Base-by-base conservation (phyloP, 2,329 filamentous ascomycete genomes). In the Geoglossum cookeanum region DNA sequence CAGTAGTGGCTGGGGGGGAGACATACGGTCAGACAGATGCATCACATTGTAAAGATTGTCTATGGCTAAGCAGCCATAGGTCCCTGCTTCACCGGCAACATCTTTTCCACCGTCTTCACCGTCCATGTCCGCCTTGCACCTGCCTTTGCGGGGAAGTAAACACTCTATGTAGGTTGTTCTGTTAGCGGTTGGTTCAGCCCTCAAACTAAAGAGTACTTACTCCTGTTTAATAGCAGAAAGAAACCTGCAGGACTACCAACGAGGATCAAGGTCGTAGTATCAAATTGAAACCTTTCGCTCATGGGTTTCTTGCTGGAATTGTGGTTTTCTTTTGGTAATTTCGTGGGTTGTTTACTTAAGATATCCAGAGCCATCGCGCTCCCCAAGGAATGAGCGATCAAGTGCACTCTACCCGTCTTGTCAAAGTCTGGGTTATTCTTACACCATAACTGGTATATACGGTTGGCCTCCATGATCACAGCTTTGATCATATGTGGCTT, bases 1-100 rank as follows among this genome's bases (percentile, higher is more conserved):
- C n/a, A 7, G 7, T 9, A 51, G 37, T 55, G 35, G 78, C 81
- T 79, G 63, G 8, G 57, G 27, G 32, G 35, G 32, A 32, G 30
- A 61, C 69, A 59, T 67, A 72, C 70, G 81, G 61, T 85, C 81
- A 59, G 82, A 83, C 37, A 79, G 78, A 62, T 84, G 81, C 66
- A 97, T 79, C 61, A 98, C 79, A 65, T 98, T 98, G 74, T 97
- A 98, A 58, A 98, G 78, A 67, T 97, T 98, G 71, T 97, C 88
- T 1, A 97, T 85, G 0, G 91, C 87, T 32, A 97, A 74, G 68
- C 92, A 97, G 17, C 92, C 92, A 67, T 94, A 95, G 4, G 75
- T 79, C 33, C 87, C 89, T 17, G 77, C 77, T 45, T 88, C 79
- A n/a, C 85, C 86, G n/a, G 84, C 84, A 35, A 97, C 78, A 5